Evolutionary conservation across 2,329 filamentous ascomycete genomes (phyloP).

Genomic region (Venturiaceae sp.): DNA sequence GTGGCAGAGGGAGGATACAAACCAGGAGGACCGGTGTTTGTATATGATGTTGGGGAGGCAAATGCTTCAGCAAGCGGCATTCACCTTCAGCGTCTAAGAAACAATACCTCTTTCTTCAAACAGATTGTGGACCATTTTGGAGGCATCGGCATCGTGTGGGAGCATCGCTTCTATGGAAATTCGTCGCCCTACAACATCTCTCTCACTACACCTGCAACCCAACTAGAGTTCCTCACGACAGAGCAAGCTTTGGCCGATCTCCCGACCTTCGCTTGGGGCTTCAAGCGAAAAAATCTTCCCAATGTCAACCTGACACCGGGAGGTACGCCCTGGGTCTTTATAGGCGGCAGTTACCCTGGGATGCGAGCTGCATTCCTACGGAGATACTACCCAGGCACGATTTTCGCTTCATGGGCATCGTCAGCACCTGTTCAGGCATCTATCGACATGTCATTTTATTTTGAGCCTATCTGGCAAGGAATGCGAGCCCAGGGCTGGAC

Average conservation of each 20-base stretch:
- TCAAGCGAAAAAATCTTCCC: conserved; percentile 23
- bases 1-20: conserved; percentile 22
- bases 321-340: conserved; percentile 27
- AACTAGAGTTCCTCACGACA: conserved; percentile 26
- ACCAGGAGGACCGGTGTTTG: conserved; percentile 25
- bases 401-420: conserved; percentile 25
- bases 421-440: conserved; percentile 34
- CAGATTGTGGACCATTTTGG: conserved; percentile 24
- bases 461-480: conserved; percentile 37
- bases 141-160: conserved; percentile 29
- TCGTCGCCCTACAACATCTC: conserved; percentile 24
- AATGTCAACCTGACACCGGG: conserved; percentile 23
- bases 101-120: conserved; percentile 23
- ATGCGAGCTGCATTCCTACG: conserved; percentile 29
- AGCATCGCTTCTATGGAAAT: conserved; percentile 31
- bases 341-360: conserved; percentile 27
- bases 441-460: conserved; percentile 42
- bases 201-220: conserved; percentile 20
- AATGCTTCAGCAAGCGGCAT: conserved; percentile 18
- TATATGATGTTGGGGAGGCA: conserved; percentile 27
- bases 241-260: conserved; percentile 33
- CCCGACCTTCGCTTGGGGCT: conserved; percentile 27
- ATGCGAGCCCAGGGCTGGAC: conserved; percentile 30
- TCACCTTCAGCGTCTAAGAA: conserved; percentile 15
- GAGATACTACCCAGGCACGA: conserved; percentile 26